Base-by-base conservation (phyloP, 495 filamentous ascomycete species). In the Aspergillus cavernicola region DNA sequence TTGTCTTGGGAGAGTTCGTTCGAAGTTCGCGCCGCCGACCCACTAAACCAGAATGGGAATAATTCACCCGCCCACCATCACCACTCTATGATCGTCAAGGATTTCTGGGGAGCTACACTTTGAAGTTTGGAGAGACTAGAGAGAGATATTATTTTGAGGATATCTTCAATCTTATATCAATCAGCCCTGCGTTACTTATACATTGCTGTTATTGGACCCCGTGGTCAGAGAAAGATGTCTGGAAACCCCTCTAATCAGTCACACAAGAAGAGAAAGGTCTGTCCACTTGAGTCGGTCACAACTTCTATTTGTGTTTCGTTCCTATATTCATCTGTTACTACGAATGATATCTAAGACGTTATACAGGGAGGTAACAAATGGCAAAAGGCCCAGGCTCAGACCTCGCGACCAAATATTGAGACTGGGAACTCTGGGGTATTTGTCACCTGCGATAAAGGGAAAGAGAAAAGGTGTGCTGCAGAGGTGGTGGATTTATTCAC, bases 341-440 rank as follows among this genome's bases (percentile, higher is more conserved):
- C n/a, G 16, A 39, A 47, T 13, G 22, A 29, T 13, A 26, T 42
- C 50, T 55, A 53, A 64, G 50, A 33, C 50, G 18, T 46, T 29
- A 51, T 50, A 50, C 33, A 65, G 60, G 61, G 72, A 53, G 66
- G 67, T 12, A 60, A 51, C 20, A 65, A 59, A 53, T 66, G 61
- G 47, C 62, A 63, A 36, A 72, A 67, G 59, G 49, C 55, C 9
- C 59, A 66, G 59, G 44, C 52, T 13, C 60, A 66, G 35, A 50
- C 55, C 18, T 33, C 42, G n/a, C 66, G 51, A 37, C 47, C 61
- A 19, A 58, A 40, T 33, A 81, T 90, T 52, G 83, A 89, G 56
- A 74, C 83, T 20, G 93, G 93, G 13, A 89, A 93, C 66, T 74
- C 78, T 38, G 93, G 93, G 10, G 87, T 97, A 24, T 97, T 92